These are phyloP conservation scores for Arthrobotrys iridis DNA, from an alignment of 2,329 filamentous ascomycete species.

Conservation along the genomic window DNA sequence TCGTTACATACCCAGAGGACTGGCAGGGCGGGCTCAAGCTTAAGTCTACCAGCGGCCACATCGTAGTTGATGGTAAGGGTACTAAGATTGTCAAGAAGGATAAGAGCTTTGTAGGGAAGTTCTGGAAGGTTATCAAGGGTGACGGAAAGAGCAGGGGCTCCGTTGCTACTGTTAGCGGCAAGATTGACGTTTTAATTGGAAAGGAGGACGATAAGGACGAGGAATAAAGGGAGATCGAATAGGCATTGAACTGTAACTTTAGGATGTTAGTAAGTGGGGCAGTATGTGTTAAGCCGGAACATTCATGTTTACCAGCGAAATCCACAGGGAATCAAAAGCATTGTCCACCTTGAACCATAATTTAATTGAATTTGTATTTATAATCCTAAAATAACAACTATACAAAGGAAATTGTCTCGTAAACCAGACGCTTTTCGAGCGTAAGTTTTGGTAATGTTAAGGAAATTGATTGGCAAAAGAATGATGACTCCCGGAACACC, in stretches of 20 bases:
- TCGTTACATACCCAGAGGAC: constrained; percentile 33
- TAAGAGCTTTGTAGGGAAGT: constrained; percentile 17
- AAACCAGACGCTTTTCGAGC: neutral
- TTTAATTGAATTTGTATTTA: neutral
- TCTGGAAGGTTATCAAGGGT: constrained; percentile 52
- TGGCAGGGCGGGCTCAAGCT: constrained; percentile 49
- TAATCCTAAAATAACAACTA: neutral
- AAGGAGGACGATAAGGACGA: constrained; percentile 16
- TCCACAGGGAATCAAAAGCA: constrained; percentile 17
- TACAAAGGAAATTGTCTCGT: constrained; percentile 10
- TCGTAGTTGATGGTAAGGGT: constrained; percentile 30
- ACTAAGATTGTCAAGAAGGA: constrained; percentile 41
- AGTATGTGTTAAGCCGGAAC: neutral
- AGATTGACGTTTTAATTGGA: constrained; percentile 43
- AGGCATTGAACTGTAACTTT: too few species aligned
- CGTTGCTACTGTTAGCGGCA: constrained; percentile 35
- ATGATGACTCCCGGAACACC: too few species aligned
- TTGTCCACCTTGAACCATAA: neutral
- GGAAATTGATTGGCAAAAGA: neutral
- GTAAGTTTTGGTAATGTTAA: neutral
- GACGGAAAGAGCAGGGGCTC: constrained; percentile 32
- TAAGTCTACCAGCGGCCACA: constrained; percentile 42
- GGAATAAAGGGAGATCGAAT: too few species aligned
- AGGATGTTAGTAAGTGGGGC: too few species aligned
- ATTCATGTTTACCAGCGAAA: neutral